phyloP scores from a whole-genome alignment of 371 early-diverging fungal genomes.

The Saksenaea vasiformis region DNA sequence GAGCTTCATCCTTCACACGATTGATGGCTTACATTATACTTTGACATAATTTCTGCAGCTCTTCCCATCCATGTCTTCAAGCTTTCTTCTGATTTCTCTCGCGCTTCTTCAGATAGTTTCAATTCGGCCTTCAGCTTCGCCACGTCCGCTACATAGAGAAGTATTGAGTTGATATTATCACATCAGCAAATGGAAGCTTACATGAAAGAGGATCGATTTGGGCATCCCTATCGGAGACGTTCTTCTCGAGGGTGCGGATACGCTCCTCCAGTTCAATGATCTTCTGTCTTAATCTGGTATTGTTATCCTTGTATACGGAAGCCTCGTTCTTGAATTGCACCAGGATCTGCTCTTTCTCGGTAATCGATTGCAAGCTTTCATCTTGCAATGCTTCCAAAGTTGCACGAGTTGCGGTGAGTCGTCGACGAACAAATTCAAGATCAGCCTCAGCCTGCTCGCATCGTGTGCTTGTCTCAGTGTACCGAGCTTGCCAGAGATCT shows the following conservation, averaged over 20 bases:
- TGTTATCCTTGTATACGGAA: constrained; percentile 21
- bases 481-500: constrained; percentile 19
- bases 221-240: constrained; percentile 9
- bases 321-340: constrained; percentile 17
- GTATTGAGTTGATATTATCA: neutral
- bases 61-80: constrained; percentile 24
- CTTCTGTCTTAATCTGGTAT: constrained; percentile 7
- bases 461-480: constrained; percentile 13
- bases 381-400: constrained; percentile 14
- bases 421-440: constrained; percentile 22
- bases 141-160: constrained; percentile 10
- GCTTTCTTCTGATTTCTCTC: constrained; percentile 9
- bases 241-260: constrained; percentile 1
- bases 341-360: constrained; percentile 6
- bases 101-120: constrained; percentile 11
- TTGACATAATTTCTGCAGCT: constrained; percentile 18
- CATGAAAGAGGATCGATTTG: constrained; percentile 17
- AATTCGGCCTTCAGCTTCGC: constrained; percentile 11
- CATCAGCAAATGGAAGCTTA: neutral
- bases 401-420: constrained; percentile 10
- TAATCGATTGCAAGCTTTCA: constrained; percentile 8
- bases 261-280: constrained; percentile 4
- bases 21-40: constrained; percentile 20
- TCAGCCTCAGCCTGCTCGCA: constrained; percentile 16
- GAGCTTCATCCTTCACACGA: neutral